Evolutionary conservation across 805 yeast genomes (phyloP), one percentile per base, ranked within the genome.

Genomic region (Wickerhamiella siamensis): DNA sequence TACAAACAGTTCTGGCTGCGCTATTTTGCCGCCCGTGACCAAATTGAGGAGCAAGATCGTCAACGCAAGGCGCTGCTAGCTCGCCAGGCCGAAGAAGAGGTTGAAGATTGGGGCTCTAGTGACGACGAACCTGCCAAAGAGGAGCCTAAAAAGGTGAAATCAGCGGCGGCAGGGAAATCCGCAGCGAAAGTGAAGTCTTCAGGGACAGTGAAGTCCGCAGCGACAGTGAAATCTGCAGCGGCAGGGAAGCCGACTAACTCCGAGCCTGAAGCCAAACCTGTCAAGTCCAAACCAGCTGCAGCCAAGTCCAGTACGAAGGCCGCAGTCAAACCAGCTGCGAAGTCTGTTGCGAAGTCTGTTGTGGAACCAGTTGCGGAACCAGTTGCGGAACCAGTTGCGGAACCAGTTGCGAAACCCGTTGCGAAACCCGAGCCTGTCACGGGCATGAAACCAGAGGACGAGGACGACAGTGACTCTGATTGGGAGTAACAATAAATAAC

Each of bases 1-100:
- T 79, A 77, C 51, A 63, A 69, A 20, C 64, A 65, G 37, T 87
- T 87, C 58, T 87, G 96, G 96, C 62, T 65, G 36, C 68, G 77
- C 27, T 86, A 83, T 60, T 79, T 74, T 59, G 65, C 62, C 41
- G 64, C 70, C 52, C 72, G 70, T 43, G 57, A 61, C 10, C 66
- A 67, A 49, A 72, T 83, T 17, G 66, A 71, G 33, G 68, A 69
- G 36, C 77, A 72, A 51, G 94, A 84, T 52, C 63, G 64, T 52
- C 69, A 75, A 55, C 69, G 94, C 54, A 78, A 77, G 59, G 69
- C 70, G 48, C 64, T 82, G 42, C 63, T 83, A 36, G 63, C 69
- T 27, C 63, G 60, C 43, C 63, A 63, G 39, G 53, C 55, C 5
- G 61, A 57, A 8, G 63, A 58, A 4, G 65, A 63, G 4, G 63